These are phyloP conservation scores for Colletotrichum destructivum DNA, from an alignment of 2,329 filamentous ascomycete genomes.

Conservation along the genomic window DNA sequence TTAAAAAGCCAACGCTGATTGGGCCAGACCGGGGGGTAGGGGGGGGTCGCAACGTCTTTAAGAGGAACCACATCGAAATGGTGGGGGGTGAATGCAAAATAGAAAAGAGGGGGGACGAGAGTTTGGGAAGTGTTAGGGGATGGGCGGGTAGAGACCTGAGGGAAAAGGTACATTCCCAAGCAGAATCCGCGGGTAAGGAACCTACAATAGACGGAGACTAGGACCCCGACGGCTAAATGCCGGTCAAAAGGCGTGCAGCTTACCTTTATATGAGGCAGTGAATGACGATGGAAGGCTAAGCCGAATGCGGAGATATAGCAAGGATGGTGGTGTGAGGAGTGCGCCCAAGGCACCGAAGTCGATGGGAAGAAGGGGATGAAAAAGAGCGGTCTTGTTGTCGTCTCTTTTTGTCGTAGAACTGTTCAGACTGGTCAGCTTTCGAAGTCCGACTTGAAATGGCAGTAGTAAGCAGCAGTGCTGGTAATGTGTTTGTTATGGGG, in stretches of 20 bases:
- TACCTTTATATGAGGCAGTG: conserved; percentile 33
- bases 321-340: conserved; percentile 32
- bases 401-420: conserved; percentile 31
- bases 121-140: conserved; percentile 17
- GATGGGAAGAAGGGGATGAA: conserved; percentile 21
- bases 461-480: conserved; percentile 8
- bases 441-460: conserved; percentile 7
- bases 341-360: conserved; percentile 28
- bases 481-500: conserved; percentile 11
- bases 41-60: conserved; percentile 12
- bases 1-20: conserved; percentile 25
- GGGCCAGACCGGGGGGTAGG: conserved; percentile 3
- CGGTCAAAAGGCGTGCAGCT: conserved; percentile 32
- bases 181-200: conserved; percentile 9
- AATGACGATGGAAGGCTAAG: conserved; percentile 9
- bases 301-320: conserved; percentile 22
- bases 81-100: conserved; percentile 8
- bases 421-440: conserved; percentile 33
- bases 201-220: not conserved
- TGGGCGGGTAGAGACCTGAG: not conserved
- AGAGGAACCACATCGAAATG: not conserved
- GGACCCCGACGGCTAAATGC: conserved; percentile 26
- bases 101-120: conserved; percentile 1
- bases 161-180: conserved; percentile 2
- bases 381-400: conserved; percentile 26